Base-by-base conservation (phyloP, 768 basidiomycete species). In the Macrolepiota dolichaula region DNA sequence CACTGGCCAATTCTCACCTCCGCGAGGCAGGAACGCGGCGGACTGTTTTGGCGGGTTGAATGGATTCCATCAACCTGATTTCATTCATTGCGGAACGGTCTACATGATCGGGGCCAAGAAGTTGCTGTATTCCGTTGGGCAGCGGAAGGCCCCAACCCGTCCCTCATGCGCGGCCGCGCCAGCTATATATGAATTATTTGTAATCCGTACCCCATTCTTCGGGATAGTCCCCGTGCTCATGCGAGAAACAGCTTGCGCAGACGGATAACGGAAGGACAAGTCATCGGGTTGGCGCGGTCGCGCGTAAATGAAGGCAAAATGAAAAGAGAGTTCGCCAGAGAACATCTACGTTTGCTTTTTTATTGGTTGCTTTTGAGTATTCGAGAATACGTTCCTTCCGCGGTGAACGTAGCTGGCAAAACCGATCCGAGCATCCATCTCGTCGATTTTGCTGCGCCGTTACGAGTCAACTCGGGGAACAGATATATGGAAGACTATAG, bases 361-460 rank as follows among this genome's bases (percentile, higher is more conserved):
- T 38, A 50, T 52, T 25, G 63, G 44, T 37, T 46, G 40, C 47
- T 59, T 13, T 11, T n/a, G 44, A 42, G 42, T n/a, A 6, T 51
- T 59, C 52, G 73, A 73, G 53, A 81, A 73, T n/a, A 82, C 66
- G 38, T 74, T 76, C 59, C 70, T 78, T 65, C 84, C 88, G 51
- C 88, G 79, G 62, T 86, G 85, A 38, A 84, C 79, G 65, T 85
- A 85, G 66, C 73, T 85, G 36, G 84, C 85, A 62, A 91, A 88
- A 27, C 84, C 78, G 19, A 82, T 65, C 27, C 88, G 79, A 15
- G 88, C 83, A 66, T 90, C 85, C 86, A 90, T 88, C 66, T 87
- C 86, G 70, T 91, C 89, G 56, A 91, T 87, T 63, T 84, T 81
- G 62, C 89, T 91, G 66, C 47, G 32, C 29, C 11, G 53, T 38